These are phyloP conservation scores for Curvularia verruculosa DNA, from an alignment of 2,329 filamentous ascomycete species.

Conservation along the genomic window DNA sequence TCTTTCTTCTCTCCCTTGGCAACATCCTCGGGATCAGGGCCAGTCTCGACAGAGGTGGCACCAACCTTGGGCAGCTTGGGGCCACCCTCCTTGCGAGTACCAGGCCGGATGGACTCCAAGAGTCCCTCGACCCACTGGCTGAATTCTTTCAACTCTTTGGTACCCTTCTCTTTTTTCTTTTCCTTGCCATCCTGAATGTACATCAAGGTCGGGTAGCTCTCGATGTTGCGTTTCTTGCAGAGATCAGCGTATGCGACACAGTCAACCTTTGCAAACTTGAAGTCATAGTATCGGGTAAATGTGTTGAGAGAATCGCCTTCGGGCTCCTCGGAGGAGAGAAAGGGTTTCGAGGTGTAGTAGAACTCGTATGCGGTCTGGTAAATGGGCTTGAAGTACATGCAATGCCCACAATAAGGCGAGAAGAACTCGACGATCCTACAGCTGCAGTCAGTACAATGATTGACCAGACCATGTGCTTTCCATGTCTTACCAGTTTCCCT, in stretches of 20 bases:
- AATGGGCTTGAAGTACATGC: slow-evolving; percentile 77
- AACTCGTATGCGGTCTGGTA: slow-evolving; percentile 95
- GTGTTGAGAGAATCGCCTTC: slow-evolving; percentile 62
- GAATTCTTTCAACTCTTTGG: slow-evolving; percentile 69
- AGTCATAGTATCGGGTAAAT: slow-evolving; percentile 85
- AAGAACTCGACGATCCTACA: slow-evolving; percentile 56
- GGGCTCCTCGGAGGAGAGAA: slow-evolving; percentile 56
- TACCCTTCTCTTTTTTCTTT: slow-evolving; percentile 68
- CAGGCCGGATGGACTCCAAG: slow-evolving; percentile 79
- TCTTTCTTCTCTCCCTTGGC: slow-evolving; percentile 43
- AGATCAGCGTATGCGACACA: slow-evolving; percentile 83
- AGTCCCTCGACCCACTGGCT: slow-evolving; percentile 75
- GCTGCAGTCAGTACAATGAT: background rate
- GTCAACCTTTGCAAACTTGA: slow-evolving; percentile 85
- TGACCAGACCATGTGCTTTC: background rate
- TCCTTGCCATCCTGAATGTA: slow-evolving; percentile 80
- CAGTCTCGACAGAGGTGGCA: slow-evolving; percentile 58
- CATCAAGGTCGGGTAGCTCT: slow-evolving; percentile 75
- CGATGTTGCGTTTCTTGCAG: slow-evolving; percentile 70
- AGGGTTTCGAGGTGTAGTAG: slow-evolving; percentile 85
- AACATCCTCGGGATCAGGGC: slow-evolving; percentile 45
- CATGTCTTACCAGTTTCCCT: slow-evolving; percentile 69
- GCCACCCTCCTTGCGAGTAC: slow-evolving; percentile 72
- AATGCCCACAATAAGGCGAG: slow-evolving; percentile 68
- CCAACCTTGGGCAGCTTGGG: slow-evolving; percentile 74